phyloP scores from a whole-genome alignment of 75 land plant genomes.

The Sequoia sempervirens region DNA sequence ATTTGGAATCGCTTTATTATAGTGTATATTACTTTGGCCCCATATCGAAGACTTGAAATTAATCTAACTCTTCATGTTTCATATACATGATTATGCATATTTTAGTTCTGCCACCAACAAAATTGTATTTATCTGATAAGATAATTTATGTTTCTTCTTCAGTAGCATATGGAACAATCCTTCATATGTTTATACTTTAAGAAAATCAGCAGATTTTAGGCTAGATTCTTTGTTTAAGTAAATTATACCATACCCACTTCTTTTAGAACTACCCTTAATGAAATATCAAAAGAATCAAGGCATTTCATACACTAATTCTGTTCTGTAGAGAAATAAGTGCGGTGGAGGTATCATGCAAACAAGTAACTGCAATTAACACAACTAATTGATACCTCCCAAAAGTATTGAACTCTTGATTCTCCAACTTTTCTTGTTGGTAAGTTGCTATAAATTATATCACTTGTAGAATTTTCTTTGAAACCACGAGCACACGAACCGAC shows the following conservation, averaged over 20 bases:
- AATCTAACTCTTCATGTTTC: not conserved
- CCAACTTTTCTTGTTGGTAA: constrained; percentile 48
- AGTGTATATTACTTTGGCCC: not conserved
- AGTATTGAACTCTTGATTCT: constrained; percentile 55
- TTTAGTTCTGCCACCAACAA: not conserved
- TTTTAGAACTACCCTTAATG: not conserved
- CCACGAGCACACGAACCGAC: constrained; percentile 95
- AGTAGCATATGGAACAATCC: not conserved
- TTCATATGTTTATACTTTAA: not conserved
- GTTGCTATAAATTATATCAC: constrained; percentile 82
- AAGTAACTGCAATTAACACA: not conserved
- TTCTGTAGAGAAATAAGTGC: not conserved
- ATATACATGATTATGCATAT: not conserved
- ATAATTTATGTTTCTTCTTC: not conserved
- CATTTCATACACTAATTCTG: not conserved
- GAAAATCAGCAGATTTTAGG: not conserved
- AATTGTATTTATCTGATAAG: not conserved
- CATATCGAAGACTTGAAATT: not conserved
- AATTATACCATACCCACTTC: not conserved
- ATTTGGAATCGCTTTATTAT: not conserved
- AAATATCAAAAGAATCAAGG: constrained; percentile 6
- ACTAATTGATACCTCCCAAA: constrained; percentile 84
- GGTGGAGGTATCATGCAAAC: not conserved
- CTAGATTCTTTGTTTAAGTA: not conserved
- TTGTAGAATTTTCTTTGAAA: constrained; percentile 55